Conservation (phyloP, 73 alveolate species). For the Diophrys sp. region DNA sequence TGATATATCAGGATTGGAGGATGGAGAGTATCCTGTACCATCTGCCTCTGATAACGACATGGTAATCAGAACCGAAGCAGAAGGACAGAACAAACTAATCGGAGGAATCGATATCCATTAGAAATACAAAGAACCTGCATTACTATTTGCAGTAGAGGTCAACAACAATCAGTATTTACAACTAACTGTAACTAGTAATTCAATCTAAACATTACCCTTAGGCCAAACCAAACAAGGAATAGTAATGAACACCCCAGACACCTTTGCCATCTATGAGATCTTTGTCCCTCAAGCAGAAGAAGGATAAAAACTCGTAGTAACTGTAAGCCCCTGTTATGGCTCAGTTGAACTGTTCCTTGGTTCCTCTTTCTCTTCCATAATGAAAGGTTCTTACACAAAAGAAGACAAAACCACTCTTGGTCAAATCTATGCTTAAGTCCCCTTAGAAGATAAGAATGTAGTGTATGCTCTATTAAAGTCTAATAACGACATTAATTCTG, state of each 20-base stretch:
- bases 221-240: not conserved
- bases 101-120: not conserved
- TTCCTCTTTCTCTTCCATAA: not conserved
- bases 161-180: not conserved
- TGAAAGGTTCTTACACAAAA: not conserved
- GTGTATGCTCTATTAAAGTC: not conserved
- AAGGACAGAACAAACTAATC: not conserved
- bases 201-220: not conserved
- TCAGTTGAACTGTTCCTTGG: not conserved
- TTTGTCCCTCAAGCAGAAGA: not conserved
- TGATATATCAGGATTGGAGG: not conserved
- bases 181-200: not conserved
- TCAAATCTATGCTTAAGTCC: not conserved
- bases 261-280: not conserved
- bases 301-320: not conserved
- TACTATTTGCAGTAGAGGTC: not conserved
- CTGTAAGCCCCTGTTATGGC: not conserved
- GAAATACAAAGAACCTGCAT: not conserved
- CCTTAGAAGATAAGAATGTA: not conserved
- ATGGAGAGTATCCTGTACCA: not conserved
- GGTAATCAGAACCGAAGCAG: not conserved
- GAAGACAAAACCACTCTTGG: not conserved
- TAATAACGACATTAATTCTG: not conserved
- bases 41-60: too few species aligned
- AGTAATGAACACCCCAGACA: not conserved